Percentiles rank a stretch among this genome's conserved stretches.
phyloP scores from a whole-genome alignment of 140 eudicot genomes.

The Anethum foeniculum region DNA sequence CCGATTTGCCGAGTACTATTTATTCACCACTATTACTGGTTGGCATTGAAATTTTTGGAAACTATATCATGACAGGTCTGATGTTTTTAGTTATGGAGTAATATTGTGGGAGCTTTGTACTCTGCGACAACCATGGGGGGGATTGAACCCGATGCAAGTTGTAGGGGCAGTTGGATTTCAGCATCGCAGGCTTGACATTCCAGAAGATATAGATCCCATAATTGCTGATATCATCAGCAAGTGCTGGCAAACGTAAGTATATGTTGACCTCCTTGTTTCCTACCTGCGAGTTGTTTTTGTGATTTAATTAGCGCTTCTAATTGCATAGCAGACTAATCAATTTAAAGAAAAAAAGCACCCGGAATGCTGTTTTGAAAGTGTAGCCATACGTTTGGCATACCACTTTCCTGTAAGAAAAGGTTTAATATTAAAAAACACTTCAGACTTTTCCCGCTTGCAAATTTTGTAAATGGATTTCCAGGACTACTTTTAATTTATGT shows the following conservation, averaged over 20 bases:
- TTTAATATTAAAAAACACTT: background rate
- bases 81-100: conserved; percentile 92
- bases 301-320: background rate
- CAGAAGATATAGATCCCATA: conserved; percentile 62
- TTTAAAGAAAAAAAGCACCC: background rate
- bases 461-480: background rate
- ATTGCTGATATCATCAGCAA: conserved; percentile 61
- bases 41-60: background rate
- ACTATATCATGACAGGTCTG: conserved; percentile 41
- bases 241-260: conserved; percentile 95
- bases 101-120: conserved; percentile 97
- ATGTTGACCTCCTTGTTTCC: background rate
- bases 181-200: conserved; percentile 92
- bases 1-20: background rate
- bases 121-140: conserved; percentile 94
- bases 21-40: background rate
- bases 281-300: background rate
- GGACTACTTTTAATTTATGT: background rate
- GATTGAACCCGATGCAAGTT: conserved; percentile 99
- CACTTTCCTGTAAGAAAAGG: background rate
- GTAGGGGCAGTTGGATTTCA: conserved; percentile 99
- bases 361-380: background rate
- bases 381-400: background rate
- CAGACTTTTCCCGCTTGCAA: background rate
- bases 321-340: background rate